Evolutionary conservation across 176 grass and related monocot genomes (phyloP).

Genomic region (Phoenix dactylifera): DNA sequence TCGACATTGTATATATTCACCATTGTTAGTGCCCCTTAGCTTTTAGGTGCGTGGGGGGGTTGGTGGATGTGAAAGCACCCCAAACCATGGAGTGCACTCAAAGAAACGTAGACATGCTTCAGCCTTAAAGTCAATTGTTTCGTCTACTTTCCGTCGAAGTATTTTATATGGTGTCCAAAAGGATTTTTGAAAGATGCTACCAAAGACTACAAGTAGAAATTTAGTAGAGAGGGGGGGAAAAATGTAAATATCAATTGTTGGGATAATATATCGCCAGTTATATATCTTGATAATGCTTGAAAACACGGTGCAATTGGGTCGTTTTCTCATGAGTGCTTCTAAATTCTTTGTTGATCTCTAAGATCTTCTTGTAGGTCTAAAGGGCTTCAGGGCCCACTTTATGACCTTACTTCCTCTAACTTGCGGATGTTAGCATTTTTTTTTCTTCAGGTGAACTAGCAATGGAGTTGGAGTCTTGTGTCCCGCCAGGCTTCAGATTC

Average conservation of each 20-base stretch:
- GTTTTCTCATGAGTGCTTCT: constrained; percentile 24
- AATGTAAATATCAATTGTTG: too few relatives aligned
- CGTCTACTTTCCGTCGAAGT: constrained; percentile 7
- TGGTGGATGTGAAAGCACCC: constrained; percentile 33
- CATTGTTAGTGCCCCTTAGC: constrained; percentile 1
- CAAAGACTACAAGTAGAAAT: constrained; percentile 8
- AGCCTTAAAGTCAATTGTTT: constrained; percentile 23
- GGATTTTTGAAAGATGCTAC: not conserved
- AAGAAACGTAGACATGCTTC: constrained; percentile 59
- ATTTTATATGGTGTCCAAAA: not conserved
- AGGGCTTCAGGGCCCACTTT: constrained; percentile 22
- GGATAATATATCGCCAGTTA: too few relatives aligned
- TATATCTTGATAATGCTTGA: not conserved
- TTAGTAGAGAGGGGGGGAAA: not conserved
- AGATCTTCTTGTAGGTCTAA: constrained; percentile 34
- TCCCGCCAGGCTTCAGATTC: constrained; percentile 85
- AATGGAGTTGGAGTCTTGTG: constrained; percentile 40
- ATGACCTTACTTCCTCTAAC: constrained; percentile 11
- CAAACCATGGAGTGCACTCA: constrained; percentile 86
- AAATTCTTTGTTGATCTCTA: constrained; percentile 18
- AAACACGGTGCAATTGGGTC: constrained; percentile 18
- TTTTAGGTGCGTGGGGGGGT: constrained; percentile 9
- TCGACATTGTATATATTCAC: too few relatives aligned
- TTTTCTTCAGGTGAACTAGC: constrained; percentile 6
- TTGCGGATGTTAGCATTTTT: constrained; percentile 13